These are phyloP conservation scores for Debaryomycetaceae sp. DNA, from an alignment of 1,139 yeast species.

Conservation along the genomic window DNA sequence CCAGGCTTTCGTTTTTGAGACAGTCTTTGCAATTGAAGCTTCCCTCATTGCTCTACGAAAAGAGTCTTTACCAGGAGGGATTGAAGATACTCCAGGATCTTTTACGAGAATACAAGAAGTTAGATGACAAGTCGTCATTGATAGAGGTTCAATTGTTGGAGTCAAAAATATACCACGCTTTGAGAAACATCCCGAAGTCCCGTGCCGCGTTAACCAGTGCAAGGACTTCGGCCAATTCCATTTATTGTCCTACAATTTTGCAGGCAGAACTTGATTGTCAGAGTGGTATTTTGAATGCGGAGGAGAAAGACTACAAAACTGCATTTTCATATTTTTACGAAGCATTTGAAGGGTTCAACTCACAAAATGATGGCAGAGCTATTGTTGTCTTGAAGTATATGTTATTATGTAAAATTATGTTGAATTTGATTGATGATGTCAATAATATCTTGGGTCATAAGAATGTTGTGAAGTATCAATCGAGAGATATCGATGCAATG, in stretches of 20 bases:
- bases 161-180: constrained; percentile 83
- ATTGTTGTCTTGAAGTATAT: constrained; percentile 84
- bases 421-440: constrained; percentile 82
- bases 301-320: constrained; percentile 94
- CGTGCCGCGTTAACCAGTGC: constrained; percentile 94
- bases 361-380: constrained; percentile 63
- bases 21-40: constrained; percentile 85
- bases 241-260: constrained; percentile 89
- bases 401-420: constrained; percentile 91
- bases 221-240: constrained; percentile 92
- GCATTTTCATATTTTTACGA: constrained; percentile 95
- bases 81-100: constrained; percentile 68
- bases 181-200: constrained; percentile 89
- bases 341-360: constrained; percentile 82
- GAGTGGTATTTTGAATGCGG: constrained; percentile 95
- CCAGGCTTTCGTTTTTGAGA: constrained; percentile 82
- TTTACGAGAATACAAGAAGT: constrained; percentile 80
- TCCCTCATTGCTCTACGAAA: constrained; percentile 68
- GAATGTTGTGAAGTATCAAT: constrained; percentile 76
- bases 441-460: constrained; percentile 74
- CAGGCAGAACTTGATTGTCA: constrained; percentile 95
- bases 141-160: constrained; percentile 95
- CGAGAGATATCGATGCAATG: constrained; percentile 82
- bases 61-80: constrained; percentile 67
- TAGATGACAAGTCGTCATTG: constrained; percentile 92